Base-by-base conservation (phyloP, 2,329 filamentous ascomycete species). In the Colletotrichum sp. region DNA sequence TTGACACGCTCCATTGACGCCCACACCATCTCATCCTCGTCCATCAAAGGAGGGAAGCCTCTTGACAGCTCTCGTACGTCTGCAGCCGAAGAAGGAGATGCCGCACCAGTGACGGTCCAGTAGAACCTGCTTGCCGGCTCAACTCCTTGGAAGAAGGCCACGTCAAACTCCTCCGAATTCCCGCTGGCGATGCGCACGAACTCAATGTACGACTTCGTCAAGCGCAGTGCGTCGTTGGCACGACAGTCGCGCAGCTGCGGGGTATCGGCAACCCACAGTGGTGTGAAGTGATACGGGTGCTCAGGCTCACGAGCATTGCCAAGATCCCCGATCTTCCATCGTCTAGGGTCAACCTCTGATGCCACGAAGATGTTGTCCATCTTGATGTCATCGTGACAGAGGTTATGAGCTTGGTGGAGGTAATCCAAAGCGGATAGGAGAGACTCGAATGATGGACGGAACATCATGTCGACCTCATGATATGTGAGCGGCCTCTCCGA, bases 351-450 rank as follows among this genome's bases (percentile, higher is more conserved):
- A 4, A 13, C 3, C 18, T 63, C 67, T 3, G 77, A 78, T 2
- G 76, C 76, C 15, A 83, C 75, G 65, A 84, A 82, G 64, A 84
- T 81, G 49, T 84, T 84, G 68, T 81, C 81, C 9, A 79, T 75
- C 73, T 84, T 84, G 66, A 84, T 75, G 59, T 84, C 83, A 60
- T 84, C 83, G 70, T 84, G 82, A 52, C 83, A 84, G 3, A 84
- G 79, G 8, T 77, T 62, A 18, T 80, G 71, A 3, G 77, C 26
- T 12, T 28, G 60, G 76, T 84, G 83, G 62, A 84, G 80, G 24
- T 62, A 44, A 32, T 77, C 76, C n/a, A 84, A 78, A 1, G 78
- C 79, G 4, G 72, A 71, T 12, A 84, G 78, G 9, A 84, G 76
- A 5, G 78, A 70, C 32, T 84, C 78, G 44, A 84, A 76, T 0